Percentiles rank a stretch among this genome's conserved stretches.
Conservation (phyloP, 1,284 basidiomycete species). For the Fereydounia khargensis region DNA sequence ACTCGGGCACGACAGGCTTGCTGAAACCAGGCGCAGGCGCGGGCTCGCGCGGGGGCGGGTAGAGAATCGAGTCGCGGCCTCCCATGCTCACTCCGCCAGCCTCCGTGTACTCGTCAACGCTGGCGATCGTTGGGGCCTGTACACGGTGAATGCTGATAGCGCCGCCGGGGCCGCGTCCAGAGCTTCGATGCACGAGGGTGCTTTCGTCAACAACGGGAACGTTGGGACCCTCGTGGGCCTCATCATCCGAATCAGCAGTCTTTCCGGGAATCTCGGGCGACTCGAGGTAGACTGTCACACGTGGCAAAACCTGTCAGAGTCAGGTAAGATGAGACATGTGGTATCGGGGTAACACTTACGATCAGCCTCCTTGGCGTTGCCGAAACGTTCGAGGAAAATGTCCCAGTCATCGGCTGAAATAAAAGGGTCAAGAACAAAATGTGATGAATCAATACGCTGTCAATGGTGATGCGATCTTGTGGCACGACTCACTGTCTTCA, state of each 20-base stretch:
- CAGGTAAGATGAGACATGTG: not conserved
- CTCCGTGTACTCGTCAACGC: constrained; percentile 49
- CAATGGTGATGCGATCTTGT: too few relatives aligned
- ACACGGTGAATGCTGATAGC: constrained; percentile 54
- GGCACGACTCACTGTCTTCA: constrained; percentile 42
- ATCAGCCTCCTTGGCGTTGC: constrained; percentile 47
- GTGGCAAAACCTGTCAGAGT: too few relatives aligned
- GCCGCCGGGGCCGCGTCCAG: constrained; percentile 52
- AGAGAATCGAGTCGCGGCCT: constrained; percentile 55
- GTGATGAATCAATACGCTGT: too few relatives aligned
- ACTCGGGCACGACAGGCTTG: constrained; percentile 38
- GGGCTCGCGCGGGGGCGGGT: constrained; percentile 52
- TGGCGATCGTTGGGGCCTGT: constrained; percentile 36
- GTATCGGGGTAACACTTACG: constrained; percentile 34
- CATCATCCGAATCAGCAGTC: constrained; percentile 13
- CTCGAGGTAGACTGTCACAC: constrained; percentile 42
- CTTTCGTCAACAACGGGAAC: constrained; percentile 51
- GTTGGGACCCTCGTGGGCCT: constrained; percentile 36
- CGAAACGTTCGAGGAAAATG: constrained; percentile 52
- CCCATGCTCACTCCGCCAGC: constrained; percentile 52
- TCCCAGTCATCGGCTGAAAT: constrained; percentile 50
- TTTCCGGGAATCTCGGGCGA: constrained; percentile 46
- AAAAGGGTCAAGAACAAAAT: not conserved
- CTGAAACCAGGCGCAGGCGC: constrained; percentile 33
- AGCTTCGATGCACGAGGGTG: constrained; percentile 52